Evolutionary conservation across 345 rosid genomes (phyloP), one percentile per base, ranked within the genome.

Genomic region (Tarenaya hassleriana): DNA sequence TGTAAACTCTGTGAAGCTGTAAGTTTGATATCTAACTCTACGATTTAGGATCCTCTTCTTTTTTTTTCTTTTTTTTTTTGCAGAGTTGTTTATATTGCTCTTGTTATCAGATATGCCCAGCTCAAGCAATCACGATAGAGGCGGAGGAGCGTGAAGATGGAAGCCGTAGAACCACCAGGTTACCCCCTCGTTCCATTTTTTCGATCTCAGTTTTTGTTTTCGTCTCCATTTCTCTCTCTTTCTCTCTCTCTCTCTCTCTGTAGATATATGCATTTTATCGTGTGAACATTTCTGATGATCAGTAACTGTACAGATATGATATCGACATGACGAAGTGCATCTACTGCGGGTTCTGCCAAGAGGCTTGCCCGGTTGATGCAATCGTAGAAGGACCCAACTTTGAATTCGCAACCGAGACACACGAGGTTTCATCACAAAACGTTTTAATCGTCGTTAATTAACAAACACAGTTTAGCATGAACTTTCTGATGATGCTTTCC

Each of bases 1-100:
- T 92, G 97, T 67, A 88, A 88, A 79, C 98, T 92, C 39, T 92
- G 97, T 60, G 98, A 92, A 78, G 97, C 98, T 60, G 95, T 85
- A 75, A 85, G 77, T 69, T 56, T 55, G 41, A 37, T 13, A 37
- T 37, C 29, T 24, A n/a, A 24, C 29, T 24, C 29, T 13, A 37
- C 8, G 15, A 13, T 37, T 37, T 37, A 10, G 41, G 8, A 37
- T 34, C 10, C 7, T 10, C 38, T 34, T 34, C 15, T 10, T 8
- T 37, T 10, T 10, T 37, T 37, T 8, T 10, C 48, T 43, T 11
- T 24, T 24, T 13, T 21, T 41, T 11, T 46, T 19, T 24, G 5
- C 7, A 31, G 17, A 18, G n/a, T 65, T 60, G 29, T 24, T 24
- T 24, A 18, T 40, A 13, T 13, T 58, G 19, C 17, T 58, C 47